Evolutionary conservation across 164 flowering plant genomes (phyloP), one percentile per base, ranked within the genome.

Genomic region (Dillenia turbinata): DNA sequence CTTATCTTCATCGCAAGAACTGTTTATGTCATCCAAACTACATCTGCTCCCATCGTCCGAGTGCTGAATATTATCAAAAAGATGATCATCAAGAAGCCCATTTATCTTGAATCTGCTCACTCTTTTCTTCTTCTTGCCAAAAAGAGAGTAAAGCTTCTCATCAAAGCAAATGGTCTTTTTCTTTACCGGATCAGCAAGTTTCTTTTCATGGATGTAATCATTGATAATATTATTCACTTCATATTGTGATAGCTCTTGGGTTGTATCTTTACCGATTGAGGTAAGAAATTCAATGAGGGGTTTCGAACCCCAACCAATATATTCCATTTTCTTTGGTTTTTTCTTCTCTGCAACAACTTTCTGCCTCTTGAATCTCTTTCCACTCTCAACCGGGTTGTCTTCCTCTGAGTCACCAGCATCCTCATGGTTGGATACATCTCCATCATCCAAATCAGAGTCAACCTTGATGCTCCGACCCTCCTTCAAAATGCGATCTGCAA

Each of bases 231-330:
- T 64, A 24, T 65, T 47, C 52, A 90, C 88, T 4, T 85, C 86
- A 63, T 47, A 17, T 54, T 81, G 82, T 0, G 90, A 64, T 12
- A 90, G 47, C 43, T 78, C 55, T 12, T 68, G 49, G 33, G 66
- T 69, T 44, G 84, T 69, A 46, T 83, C 83, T 69, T 78, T 71
- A 17, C 86, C 89, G 65, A 84, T 68, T 46, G 85, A 81, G 16
- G 17, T 9, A 22, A 90, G 89, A 66, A 93, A 93, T 10, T 75
- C 73, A 1, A 82, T 46, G 1, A 90, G 84, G 22, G 58, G n/a
- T 63, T 56, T 79, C 24, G 98, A 86, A n/a, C 85, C 96, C 98
- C 97, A 90, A 40, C 94, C 89, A 57, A 69, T 51, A 52, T 81
- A 90, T 65, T 81, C 83, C 8, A 5, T 75, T 61, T 72, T 79